Percentiles rank a stretch among this genome's conserved stretches.
These are phyloP conservation scores for Pyricularia sp. DNA, from an alignment of 2,329 filamentous ascomycete genomes.

Conservation along the genomic window DNA sequence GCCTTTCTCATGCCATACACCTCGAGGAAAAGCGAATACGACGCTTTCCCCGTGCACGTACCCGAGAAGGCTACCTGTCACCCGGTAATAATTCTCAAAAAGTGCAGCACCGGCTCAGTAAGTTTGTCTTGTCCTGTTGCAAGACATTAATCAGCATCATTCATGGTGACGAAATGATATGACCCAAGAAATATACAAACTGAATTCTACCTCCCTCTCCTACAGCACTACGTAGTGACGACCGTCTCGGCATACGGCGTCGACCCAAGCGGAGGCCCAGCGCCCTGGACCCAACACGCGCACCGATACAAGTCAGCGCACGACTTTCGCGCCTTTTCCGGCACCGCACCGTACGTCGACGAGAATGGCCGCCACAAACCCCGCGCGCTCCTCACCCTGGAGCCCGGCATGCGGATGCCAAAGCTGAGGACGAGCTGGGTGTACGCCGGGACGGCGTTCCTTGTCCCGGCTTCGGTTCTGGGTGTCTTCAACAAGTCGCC, in stretches of 20 bases:
- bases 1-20: slow-evolving; percentile 17
- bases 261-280: slow-evolving; percentile 10
- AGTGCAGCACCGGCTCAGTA: slow-evolving; percentile 5
- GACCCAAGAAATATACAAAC: not conserved
- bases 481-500: slow-evolving; percentile 10
- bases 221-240: slow-evolving; percentile 16
- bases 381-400: slow-evolving; percentile 15
- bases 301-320: slow-evolving; percentile 15
- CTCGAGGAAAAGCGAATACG: slow-evolving; percentile 7
- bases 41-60: slow-evolving; percentile 14
- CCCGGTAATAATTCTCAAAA: slow-evolving; percentile 23
- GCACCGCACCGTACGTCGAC: slow-evolving; percentile 13
- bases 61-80: slow-evolving; percentile 16
- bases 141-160: not conserved
- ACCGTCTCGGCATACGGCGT: slow-evolving; percentile 23
- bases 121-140: not conserved
- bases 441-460: slow-evolving; percentile 9
- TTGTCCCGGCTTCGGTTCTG: slow-evolving; percentile 12
- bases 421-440: slow-evolving; percentile 15
- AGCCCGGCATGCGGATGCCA: slow-evolving; percentile 11
- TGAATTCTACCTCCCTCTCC: not conserved
- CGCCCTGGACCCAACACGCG: slow-evolving; percentile 20
- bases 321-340: slow-evolving; percentile 22
- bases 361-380: not conserved
- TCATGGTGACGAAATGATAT: not conserved